A percentile compares a stretch with the other conserved stretches of the same genome.
phyloP scores from a whole-genome alignment of 73 alveolate genomes.

The Uronychia binucleata region DNA sequence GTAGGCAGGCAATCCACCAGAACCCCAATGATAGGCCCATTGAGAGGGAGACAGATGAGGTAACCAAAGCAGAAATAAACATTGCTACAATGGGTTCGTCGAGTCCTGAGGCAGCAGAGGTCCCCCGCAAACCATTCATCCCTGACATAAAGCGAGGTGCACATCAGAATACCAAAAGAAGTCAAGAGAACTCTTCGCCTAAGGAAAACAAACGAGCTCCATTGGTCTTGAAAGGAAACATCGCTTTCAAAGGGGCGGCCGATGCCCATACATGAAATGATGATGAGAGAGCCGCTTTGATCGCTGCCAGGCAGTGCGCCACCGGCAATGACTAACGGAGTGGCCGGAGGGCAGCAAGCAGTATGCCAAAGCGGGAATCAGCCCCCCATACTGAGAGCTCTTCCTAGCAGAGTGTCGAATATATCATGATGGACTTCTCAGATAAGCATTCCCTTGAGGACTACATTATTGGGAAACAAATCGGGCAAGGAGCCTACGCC shows the following conservation, averaged over 20 bases:
- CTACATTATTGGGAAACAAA: constrained; percentile 73
- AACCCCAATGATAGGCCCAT: background rate
- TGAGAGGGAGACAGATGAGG: background rate
- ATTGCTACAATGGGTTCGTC: background rate
- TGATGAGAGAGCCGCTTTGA: background rate
- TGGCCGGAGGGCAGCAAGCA: background rate
- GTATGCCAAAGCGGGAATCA: background rate
- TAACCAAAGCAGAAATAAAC: background rate
- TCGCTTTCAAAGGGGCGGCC: background rate
- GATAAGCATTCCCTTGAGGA: constrained; percentile 62
- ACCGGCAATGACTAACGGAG: background rate
- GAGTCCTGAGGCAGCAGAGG: background rate
- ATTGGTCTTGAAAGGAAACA: background rate
- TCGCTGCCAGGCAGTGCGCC: background rate
- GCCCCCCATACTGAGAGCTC: background rate
- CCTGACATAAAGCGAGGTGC: background rate
- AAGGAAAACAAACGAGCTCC: background rate
- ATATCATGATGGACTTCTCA: background rate
- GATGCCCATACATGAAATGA: background rate
- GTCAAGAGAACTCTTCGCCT: background rate
- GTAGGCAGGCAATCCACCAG: background rate
- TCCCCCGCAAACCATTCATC: background rate
- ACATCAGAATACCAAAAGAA: background rate
- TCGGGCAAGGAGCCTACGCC: constrained; percentile 95
- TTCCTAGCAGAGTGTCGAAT: background rate